These are phyloP conservation scores for Withania somnifera DNA, from an alignment of 305 asterid species.

Conservation along the genomic window DNA sequence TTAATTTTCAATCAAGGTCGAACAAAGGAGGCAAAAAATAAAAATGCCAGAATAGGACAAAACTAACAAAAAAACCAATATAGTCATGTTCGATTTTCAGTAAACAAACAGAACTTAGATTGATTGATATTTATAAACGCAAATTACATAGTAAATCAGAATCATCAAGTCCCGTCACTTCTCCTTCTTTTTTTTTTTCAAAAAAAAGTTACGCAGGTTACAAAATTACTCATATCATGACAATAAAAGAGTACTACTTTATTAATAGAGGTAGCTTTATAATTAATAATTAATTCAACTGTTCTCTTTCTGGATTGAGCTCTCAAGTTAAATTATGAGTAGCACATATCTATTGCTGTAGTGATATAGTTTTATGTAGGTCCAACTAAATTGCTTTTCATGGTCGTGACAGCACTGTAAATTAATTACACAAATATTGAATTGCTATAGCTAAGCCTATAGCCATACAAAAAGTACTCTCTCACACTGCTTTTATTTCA, in stretches of 20 bases:
- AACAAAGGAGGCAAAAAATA: background rate
- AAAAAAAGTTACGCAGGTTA: background rate
- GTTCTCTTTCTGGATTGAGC: background rate
- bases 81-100: background rate
- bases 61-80: background rate
- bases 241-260: background rate
- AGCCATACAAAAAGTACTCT: background rate
- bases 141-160: background rate
- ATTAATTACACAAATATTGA: background rate
- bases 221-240: background rate
- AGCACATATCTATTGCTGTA: background rate
- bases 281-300: background rate
- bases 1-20: background rate
- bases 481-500: background rate
- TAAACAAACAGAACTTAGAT: background rate
- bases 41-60: background rate
- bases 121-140: background rate
- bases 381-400: background rate
- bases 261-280: background rate
- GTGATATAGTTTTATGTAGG: background rate
- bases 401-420: background rate
- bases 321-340: background rate
- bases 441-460: too few species aligned
- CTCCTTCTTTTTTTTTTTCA: background rate
- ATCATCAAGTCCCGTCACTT: background rate